Evolutionary conservation across 192 early-diverging fungal species (phyloP).

Genomic region (Coemansia sp.): DNA sequence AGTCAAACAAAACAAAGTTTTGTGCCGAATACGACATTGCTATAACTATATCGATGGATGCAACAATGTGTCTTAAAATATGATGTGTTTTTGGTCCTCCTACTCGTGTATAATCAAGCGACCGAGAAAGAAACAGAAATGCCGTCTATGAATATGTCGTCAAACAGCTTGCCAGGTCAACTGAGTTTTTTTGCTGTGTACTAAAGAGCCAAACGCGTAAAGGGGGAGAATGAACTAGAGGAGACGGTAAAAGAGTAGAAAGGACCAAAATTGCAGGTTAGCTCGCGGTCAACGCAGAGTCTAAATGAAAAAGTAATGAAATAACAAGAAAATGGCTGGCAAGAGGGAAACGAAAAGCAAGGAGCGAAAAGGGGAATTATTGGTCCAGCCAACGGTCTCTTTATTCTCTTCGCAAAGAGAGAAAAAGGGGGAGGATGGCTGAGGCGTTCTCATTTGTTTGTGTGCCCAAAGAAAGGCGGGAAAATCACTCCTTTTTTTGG

Average conservation of each 20-base stretch:
- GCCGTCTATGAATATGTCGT: neutral
- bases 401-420: constrained; percentile 6
- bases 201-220: neutral
- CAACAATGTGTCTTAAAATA: neutral
- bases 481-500: constrained; percentile 1
- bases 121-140: neutral
- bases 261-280: constrained; percentile 7
- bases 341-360: constrained; percentile 21
- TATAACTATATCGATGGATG: constrained; percentile 3
- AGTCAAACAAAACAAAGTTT: constrained; percentile 36
- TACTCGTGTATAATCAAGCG: constrained; percentile 4
- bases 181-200: constrained; percentile 4
- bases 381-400: neutral
- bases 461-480: constrained; percentile 3
- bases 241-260: constrained; percentile 1
- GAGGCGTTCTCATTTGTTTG: constrained; percentile 10
- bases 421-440: constrained; percentile 1
- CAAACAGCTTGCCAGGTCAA: constrained; percentile 11
- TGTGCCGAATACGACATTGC: constrained; percentile 34
- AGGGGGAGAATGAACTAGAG: neutral
- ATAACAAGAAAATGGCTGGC: constrained; percentile 11
- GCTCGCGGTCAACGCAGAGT: constrained; percentile 58
- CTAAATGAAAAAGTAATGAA: constrained; percentile 27
- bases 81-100: constrained; percentile 8
- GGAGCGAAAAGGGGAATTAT: constrained; percentile 1